A percentile compares a stretch with the other conserved stretches of the same genome.
Conservation (phyloP, 1,284 basidiomycete genomes). For the Vanrija pseudolonga region DNA sequence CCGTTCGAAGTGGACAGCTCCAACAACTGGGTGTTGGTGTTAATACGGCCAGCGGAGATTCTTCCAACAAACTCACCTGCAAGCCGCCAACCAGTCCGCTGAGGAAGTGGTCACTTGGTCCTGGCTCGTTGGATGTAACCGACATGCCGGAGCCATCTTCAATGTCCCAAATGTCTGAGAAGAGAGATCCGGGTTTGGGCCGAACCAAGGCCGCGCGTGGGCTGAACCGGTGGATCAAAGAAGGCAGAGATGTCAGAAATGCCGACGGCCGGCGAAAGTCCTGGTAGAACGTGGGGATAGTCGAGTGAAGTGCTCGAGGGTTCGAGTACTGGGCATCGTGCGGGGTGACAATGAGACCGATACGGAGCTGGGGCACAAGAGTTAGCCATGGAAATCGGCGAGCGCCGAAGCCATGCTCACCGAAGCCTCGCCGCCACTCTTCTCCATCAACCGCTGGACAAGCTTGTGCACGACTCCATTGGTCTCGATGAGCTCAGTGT, state of each 20-base stretch:
- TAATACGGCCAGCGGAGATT: not conserved
- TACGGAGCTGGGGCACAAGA: conserved; percentile 10
- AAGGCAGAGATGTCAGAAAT: conserved; percentile 36
- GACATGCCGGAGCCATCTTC: conserved; percentile 18
- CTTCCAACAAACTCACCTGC: conserved; percentile 18
- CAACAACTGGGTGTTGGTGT: no score
- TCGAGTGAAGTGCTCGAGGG: conserved; percentile 14
- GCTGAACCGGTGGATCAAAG: conserved; percentile 17
- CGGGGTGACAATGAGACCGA: conserved; percentile 18
- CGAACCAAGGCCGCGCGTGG: conserved; percentile 7
- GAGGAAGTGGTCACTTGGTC: conserved; percentile 18
- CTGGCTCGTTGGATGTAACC: conserved; percentile 16
- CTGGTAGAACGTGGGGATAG: conserved; percentile 15
- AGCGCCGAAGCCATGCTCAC: conserved; percentile 20
- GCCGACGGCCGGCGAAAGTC: conserved; percentile 27
- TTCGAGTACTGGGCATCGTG: conserved; percentile 17
- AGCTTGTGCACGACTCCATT: conserved; percentile 41
- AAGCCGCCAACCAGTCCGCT: conserved; percentile 17
- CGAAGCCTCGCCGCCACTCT: conserved; percentile 32
- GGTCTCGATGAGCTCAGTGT: conserved; percentile 31
- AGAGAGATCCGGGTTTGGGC: conserved; percentile 6
- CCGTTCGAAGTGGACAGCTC: conserved; percentile 14
- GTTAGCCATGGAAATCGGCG: not conserved
- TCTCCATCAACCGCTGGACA: conserved; percentile 42
- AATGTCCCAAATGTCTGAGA: conserved; percentile 19